Base-by-base conservation (phyloP, 768 basidiomycete species). In the Phylloporus arenicola region DNA sequence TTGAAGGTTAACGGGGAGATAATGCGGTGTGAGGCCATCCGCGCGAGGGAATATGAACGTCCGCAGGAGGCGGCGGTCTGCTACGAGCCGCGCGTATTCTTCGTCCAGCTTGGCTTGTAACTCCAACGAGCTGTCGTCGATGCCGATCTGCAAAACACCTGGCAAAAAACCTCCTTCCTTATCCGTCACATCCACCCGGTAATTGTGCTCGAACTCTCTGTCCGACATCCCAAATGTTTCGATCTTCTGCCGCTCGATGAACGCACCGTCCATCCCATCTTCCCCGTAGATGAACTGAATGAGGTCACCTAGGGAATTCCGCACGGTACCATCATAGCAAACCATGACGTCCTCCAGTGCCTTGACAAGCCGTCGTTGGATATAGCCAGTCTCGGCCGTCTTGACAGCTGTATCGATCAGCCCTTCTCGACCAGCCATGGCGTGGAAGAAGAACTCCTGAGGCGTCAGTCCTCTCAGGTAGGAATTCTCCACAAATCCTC, bases 361-460 rank as follows among this genome's bases (percentile, higher is more conserved):
- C 71, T 99, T 99, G 60, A 99, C 96, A 55, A 99, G 76, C 52
- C 95, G 89, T 61, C 95, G 89, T 68, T 99, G 96, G 61, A 98
- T 99, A 67, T 98, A 98, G 57, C 96, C 96, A 0, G 96, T 98
- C 72, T 99, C 96, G 41, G 96, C 96, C 4, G 96, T 99, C 76
- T 99, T 99, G 68, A 99, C 94, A 35, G 96, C 96, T 4, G 96
- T 98, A 77, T 99, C 96, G 62, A 98, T 97, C 47, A 99, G 72
- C 76, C 96, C 96, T 71, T 98, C 96, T 59, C 96, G 90, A 70
- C 96, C 95, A 61, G 95, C 95, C 95, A 98, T 98, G 50, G 96
- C 96, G 69, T 99, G 96, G 83, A 99, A 98, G 79, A 98, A 98
- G 77, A 92, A 99, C 65, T 99, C 96, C 57, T 97, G 93, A 0